Evolutionary conservation across 331 rosid species (phyloP), one percentile per base, ranked within the genome.

Genomic region (Quercus tomentella): DNA sequence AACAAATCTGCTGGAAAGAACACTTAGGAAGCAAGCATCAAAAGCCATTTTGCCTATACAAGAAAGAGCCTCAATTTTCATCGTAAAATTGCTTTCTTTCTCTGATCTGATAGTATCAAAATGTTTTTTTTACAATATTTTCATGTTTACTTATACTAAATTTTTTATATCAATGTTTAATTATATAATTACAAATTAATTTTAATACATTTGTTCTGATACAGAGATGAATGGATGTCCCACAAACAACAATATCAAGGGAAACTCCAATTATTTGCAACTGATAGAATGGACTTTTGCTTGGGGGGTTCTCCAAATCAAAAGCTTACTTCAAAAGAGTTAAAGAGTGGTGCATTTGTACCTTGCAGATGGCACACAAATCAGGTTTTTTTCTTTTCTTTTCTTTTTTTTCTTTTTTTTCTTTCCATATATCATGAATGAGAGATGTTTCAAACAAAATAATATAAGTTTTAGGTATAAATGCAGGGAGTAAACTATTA

Each of bases 271-370:
- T 74, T 92, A 58, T 87, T 82, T 72, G 90, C 89, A 21, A 79
- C 85, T 55, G 72, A 83, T 67, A 66, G 77, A 77, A 84, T 62
- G 63, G 87, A 80, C 23, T 73, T 84, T 76, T 96, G 99, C 84
- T 89, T 96, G 86, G 92, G 92, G 35, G 94, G 87, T 74, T 90
- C 98, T 81, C 85, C 93, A 17, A 89, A 84, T 79, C 73, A 63
- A 78, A 96, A 79, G 89, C 83, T 83, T 80, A 89, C 97, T 31
- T 88, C 97, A 7, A 89, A 85, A 76, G 96, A 91, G 75, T 31
- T 56, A 52, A 83, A 30, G 86, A 83, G 92, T 82, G 91, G 84
- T 41, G 81, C 92, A 75, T 90, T 91, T 87, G 88, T 89, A 51
- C 90, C 97, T 35, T 93, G 98, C 82, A 83, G 61, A 76, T 37